These are phyloP conservation scores for Colletotrichum sojae DNA, from an alignment of 2,329 filamentous ascomycete species.

Conservation along the genomic window DNA sequence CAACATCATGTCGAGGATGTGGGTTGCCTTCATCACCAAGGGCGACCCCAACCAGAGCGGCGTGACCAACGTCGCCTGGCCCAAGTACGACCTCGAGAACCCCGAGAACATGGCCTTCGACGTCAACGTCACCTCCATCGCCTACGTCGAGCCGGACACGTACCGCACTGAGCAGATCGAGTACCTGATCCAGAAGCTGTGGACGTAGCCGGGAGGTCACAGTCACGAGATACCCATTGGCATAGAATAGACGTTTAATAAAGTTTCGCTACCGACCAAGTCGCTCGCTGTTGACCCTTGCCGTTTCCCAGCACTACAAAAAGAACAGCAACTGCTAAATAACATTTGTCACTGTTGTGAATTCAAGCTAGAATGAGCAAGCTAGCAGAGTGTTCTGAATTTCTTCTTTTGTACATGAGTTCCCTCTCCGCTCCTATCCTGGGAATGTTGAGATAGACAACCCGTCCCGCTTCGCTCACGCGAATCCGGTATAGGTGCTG, in stretches of 20 bases:
- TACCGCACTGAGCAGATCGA: constrained; percentile 59
- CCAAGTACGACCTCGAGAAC: constrained; percentile 55
- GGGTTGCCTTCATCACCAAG: constrained; percentile 64
- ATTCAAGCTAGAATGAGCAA: too few species aligned
- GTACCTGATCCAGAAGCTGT: constrained; percentile 50
- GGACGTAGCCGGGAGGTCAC: constrained; percentile 6
- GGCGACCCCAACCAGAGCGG: constrained; percentile 58
- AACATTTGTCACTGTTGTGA: too few species aligned
- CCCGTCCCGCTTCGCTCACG: too few species aligned
- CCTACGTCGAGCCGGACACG: constrained; percentile 60
- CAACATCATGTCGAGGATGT: constrained; percentile 64
- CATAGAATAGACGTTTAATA: neutral
- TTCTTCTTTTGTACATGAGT: too few species aligned
- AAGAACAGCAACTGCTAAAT: too few species aligned
- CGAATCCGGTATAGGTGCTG: too few species aligned
- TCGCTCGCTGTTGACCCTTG: too few species aligned
- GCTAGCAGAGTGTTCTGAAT: too few species aligned
- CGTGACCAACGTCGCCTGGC: constrained; percentile 52
- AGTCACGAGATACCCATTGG: neutral
- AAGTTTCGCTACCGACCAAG: neutral
- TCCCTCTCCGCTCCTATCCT: too few species aligned
- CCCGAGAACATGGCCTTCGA: constrained; percentile 65
- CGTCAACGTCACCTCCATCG: constrained; percentile 58
- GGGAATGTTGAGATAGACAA: too few species aligned
- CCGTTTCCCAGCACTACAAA: too few species aligned